Base-by-base conservation (phyloP, 1,139 yeast species). In the Scheffersomyces parashehatae region DNA sequence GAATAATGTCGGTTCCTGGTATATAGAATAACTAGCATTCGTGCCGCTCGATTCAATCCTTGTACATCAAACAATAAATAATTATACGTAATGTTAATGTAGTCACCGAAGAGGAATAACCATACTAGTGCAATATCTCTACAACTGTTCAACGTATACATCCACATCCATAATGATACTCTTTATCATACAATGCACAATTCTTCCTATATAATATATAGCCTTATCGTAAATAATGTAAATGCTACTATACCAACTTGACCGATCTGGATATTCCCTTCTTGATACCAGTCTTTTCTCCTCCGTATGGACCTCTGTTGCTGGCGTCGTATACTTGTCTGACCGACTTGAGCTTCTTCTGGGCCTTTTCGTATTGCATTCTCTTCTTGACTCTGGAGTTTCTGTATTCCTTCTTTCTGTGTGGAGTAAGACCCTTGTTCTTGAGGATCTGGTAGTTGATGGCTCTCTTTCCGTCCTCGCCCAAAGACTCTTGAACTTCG, bases 371-470 rank as follows among this genome's bases (percentile, higher is more conserved):
- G 72, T 88, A 93, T 82, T 89, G 89, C 83, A 84, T 88, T 78
- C 98, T 86, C 95, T 93, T 93, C 77, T 93, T 93, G 61, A 93
- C 98, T 70, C 99, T 85, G 35, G 98, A 81, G 64, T 93, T 95
- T 70, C 98, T 81, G 74, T 87, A 84, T 55, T 89, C 97, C 77
- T 93, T 93, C 75, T 87, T 87, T 63, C 96, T 81, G 66, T 85
- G 86, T 20, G 96, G 91, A 2, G 97, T 89, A 53, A 93, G 82
- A 61, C 99, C 99, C 73, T 88, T 90, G 68, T 91, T 91, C 77
- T 90, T 90, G 70, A 88, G 77, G 51, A 91, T 91, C 70, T 91
- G 98, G 70, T 84, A 93, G 63, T 87, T 90, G 62, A 93, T 79
- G 3, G 98, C 98, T 63, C 99, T 86, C 75, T 93, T 93, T 43